These are phyloP conservation scores for Oryza brachyantha DNA, from an alignment of 176 grass and related monocot species.

Conservation along the genomic window DNA sequence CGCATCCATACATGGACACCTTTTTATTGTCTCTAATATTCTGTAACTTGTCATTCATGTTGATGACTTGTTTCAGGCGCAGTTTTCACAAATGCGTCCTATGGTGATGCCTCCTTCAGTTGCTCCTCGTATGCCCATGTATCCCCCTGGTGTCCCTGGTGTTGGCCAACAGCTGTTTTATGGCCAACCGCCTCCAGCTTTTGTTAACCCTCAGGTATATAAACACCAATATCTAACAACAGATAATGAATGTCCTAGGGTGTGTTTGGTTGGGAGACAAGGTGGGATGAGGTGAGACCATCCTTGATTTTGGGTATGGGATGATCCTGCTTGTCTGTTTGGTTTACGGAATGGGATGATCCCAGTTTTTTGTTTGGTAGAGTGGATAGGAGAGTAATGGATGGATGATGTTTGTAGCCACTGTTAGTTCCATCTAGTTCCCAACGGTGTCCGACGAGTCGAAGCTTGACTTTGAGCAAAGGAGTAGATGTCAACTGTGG, in stretches of 20 bases:
- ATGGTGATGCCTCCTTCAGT: slow-evolving; percentile 57
- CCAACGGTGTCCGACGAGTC: too few species aligned
- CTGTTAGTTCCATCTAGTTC: too few species aligned
- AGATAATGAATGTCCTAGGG: not conserved
- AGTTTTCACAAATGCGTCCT: slow-evolving; percentile 70
- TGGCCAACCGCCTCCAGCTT: slow-evolving; percentile 62
- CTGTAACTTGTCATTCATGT: not conserved
- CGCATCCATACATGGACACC: not conserved
- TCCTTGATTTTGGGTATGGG: too few species aligned
- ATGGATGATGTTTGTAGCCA: too few species aligned
- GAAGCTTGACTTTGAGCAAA: too few species aligned
- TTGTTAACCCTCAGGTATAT: slow-evolving; percentile 70
- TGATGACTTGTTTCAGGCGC: slow-evolving; percentile 32
- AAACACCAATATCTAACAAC: not conserved
- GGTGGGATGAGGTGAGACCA: too few species aligned
- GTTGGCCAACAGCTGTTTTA: slow-evolving; percentile 75
- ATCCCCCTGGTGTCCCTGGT: slow-evolving; percentile 57
- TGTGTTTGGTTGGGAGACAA: too few species aligned
- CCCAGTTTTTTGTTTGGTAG: too few species aligned
- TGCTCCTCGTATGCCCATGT: slow-evolving; percentile 64
- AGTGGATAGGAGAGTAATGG: too few species aligned
- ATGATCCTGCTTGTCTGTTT: too few species aligned
- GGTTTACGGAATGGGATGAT: too few species aligned
- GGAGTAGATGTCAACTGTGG: too few species aligned
- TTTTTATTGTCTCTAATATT: not conserved